A percentile compares a stretch with the other conserved stretches of the same genome.
These are phyloP conservation scores for Diaporthe vaccinii DNA, from an alignment of 2,329 filamentous ascomycete species.

Conservation along the genomic window DNA sequence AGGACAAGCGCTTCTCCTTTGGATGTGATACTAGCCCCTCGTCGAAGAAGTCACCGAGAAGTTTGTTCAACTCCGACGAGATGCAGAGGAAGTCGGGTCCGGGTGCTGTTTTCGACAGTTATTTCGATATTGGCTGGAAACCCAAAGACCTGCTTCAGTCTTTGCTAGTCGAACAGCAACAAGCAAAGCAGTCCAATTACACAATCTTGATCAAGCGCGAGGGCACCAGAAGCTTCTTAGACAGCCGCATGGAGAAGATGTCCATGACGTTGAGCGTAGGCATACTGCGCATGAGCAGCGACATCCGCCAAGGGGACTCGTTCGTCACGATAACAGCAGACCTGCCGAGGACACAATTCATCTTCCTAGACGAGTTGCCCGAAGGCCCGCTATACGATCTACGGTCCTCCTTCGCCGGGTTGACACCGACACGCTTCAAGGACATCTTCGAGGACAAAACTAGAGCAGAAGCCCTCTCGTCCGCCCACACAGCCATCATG, in stretches of 20 bases:
- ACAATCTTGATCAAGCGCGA: background rate
- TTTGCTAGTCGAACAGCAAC: too few species aligned
- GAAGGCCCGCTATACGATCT: background rate
- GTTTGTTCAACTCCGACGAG: background rate
- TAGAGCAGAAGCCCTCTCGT: background rate
- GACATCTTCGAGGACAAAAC: background rate
- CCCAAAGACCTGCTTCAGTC: too few species aligned
- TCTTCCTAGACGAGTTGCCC: background rate
- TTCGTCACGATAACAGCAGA: background rate
- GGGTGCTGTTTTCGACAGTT: background rate
- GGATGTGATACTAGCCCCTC: background rate
- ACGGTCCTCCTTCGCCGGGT: background rate
- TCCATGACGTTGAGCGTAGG: background rate
- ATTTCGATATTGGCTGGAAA: background rate
- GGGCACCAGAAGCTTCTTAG: background rate
- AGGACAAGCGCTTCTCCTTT: background rate
- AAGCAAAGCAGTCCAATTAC: background rate
- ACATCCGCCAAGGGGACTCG: background rate
- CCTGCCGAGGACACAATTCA: background rate
- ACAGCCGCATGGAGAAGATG: background rate
- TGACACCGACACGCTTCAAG: background rate
- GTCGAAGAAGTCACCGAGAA: background rate
- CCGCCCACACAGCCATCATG: background rate
- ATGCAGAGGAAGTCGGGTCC: background rate
- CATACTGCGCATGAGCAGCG: background rate